phyloP scores from a whole-genome alignment of 139 green algal genomes.

The Trebouxia sp. region DNA sequence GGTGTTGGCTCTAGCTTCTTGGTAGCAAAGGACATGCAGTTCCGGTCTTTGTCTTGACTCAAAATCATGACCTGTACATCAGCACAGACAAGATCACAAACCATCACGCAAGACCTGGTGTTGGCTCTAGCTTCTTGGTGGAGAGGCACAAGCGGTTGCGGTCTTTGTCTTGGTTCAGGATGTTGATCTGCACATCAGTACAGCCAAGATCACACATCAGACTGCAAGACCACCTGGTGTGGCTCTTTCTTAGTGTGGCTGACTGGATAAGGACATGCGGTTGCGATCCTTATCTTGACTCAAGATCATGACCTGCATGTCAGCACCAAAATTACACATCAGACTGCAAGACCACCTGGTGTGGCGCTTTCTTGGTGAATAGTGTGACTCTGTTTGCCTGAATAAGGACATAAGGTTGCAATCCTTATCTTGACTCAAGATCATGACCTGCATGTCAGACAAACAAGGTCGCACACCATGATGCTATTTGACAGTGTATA shows the following conservation, averaged over 20 bases:
- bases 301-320: too few species aligned
- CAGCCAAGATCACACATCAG: too few species aligned
- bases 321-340: too few species aligned
- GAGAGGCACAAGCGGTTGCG: too few species aligned
- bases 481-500: background rate
- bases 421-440: slow-evolving; percentile 90
- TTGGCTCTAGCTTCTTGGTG: too few species aligned
- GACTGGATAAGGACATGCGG: slow-evolving; percentile 91
- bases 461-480: background rate
- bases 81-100: too few species aligned
- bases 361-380: slow-evolving; percentile 99
- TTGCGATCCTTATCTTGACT: slow-evolving; percentile 85
- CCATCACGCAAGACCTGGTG: too few species aligned
- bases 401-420: slow-evolving; percentile 85
- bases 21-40: slow-evolving; percentile 90
- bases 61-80: slow-evolving; percentile 94
- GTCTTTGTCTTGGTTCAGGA: too few species aligned
- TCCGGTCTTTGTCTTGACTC: slow-evolving; percentile 82
- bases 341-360: too few species aligned
- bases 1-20: slow-evolving; percentile 97
- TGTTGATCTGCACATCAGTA: too few species aligned
- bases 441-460: slow-evolving; percentile 76
- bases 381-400: too few species aligned
- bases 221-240: too few species aligned
- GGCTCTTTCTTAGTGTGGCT: slow-evolving; percentile 99